Base-by-base conservation (phyloP, 129 eudicot species). In the Flaveria bidentis region DNA sequence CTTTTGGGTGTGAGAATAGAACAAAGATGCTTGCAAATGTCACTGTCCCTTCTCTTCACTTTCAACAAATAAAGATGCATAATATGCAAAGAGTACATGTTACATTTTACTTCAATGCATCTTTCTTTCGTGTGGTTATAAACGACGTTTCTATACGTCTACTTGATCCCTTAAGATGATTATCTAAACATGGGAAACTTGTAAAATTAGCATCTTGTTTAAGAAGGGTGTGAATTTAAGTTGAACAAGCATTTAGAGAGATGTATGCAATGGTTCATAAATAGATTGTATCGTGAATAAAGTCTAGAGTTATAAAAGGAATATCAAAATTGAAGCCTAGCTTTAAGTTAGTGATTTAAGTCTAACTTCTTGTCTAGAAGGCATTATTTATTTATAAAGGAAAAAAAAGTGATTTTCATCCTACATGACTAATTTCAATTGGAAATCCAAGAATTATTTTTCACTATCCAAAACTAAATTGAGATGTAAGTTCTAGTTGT, bases 1-100 rank as follows among this genome's bases (percentile, higher is more conserved):
- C 81, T 77, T 77, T 69, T 77, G 81, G 81, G 69, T 25, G 36
- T 68, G 81, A 56, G 76, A 77, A 80, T 72, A 80, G 68, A 80
- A 72, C 78, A 73, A 72, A 80, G 74, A 64, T 79, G 83, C 78
- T 45, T 72, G 47, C 52, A 60, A 39, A 63, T 80, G 78, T 73
- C 74, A 65, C 4, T 68, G 67, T 77, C 75, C 39, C 69, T 67
- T 77, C 69, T 72, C 78, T 20, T 60, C 65, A 42, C 78, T 65
- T 70, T 72, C 53, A 69, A 60, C 64, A 71, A 33, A 78, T 15
- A 71, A 71, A 61, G 77, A 71, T 78, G 77, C 77, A 36, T 78
- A 70, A 71, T 61, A 46, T 61, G 72, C 72, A 79, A 39, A 62
- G 77, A 14, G 72, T 72, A 50, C 63, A 61, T 71, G 36, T 78